These are phyloP conservation scores for Fusarium tjaetaba DNA, from an alignment of 2,329 filamentous ascomycete species.

Conservation along the genomic window DNA sequence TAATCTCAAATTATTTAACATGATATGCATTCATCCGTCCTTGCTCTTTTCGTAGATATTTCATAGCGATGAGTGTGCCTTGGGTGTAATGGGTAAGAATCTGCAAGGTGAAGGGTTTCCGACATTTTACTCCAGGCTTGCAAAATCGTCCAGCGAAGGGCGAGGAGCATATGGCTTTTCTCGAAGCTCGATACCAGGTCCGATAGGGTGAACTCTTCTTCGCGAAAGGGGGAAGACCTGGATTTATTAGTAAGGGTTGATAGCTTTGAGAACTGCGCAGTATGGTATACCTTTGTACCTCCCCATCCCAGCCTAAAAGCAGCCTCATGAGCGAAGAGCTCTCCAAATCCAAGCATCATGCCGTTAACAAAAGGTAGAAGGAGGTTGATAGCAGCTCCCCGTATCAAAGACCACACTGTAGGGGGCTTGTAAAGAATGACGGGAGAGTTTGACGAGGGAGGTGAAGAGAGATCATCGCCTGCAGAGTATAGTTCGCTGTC, in stretches of 20 bases:
- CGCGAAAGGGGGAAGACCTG: slow-evolving; percentile 69
- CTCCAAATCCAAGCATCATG: slow-evolving; percentile 97
- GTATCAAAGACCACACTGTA: slow-evolving; percentile 83
- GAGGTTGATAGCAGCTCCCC: slow-evolving; percentile 95
- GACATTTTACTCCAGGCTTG: slow-evolving; percentile 69
- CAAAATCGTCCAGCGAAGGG: slow-evolving; percentile 70
- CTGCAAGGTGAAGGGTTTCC: not conserved
- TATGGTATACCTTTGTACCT: slow-evolving; percentile 78
- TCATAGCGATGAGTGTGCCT: not conserved
- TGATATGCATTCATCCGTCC: slow-evolving; percentile 29
- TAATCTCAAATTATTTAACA: slow-evolving; percentile 39
- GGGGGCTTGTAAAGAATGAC: slow-evolving; percentile 90
- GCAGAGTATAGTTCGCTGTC: slow-evolving; percentile 84
- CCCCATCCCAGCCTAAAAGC: slow-evolving; percentile 95
- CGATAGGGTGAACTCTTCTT: slow-evolving; percentile 73
- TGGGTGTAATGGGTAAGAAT: not conserved
- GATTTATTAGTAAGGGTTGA: slow-evolving; percentile 15
- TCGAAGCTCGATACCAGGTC: slow-evolving; percentile 84
- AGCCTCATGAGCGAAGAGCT: slow-evolving; percentile 94
- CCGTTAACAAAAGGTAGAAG: slow-evolving; percentile 95
- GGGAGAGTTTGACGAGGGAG: slow-evolving; percentile 71
- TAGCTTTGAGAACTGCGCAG: not conserved
- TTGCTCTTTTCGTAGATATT: slow-evolving; percentile 8
- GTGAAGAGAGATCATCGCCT: slow-evolving; percentile 68
- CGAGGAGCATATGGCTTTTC: slow-evolving; percentile 68